A percentile compares a stretch with the other conserved stretches of the same genome.
phyloP scores from a whole-genome alignment of 2,329 filamentous ascomycete genomes.

The Madurella fahalii region DNA sequence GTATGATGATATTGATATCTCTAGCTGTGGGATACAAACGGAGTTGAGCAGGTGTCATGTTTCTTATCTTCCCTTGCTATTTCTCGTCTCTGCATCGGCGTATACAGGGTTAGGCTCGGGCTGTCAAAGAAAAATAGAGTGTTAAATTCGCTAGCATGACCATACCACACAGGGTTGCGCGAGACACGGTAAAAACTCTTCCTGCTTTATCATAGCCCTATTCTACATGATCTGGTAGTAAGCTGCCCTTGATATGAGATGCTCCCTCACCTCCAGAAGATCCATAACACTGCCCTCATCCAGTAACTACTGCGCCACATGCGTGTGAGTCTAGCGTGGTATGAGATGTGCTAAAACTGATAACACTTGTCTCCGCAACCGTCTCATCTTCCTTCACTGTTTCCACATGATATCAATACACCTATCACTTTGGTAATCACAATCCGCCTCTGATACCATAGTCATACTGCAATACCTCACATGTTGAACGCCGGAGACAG shows the following conservation, averaged over 20 bases:
- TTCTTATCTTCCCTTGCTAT: too few species aligned
- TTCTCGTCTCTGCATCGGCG: too few species aligned
- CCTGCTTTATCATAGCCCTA: constrained; percentile 19
- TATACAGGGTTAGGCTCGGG: too few species aligned
- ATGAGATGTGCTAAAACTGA: constrained; percentile 12
- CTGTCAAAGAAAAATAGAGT: neutral
- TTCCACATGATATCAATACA: neutral
- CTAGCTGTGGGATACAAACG: too few species aligned
- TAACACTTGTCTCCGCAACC: neutral
- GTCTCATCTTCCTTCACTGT: neutral
- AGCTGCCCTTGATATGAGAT: constrained; percentile 21
- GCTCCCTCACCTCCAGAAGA: constrained; percentile 1
- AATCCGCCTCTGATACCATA: neutral
- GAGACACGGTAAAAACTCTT: constrained; percentile 1
- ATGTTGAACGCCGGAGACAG: constrained; percentile 14
- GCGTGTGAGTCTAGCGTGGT: constrained; percentile 12
- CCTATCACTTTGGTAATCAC: too few species aligned
- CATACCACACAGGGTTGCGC: neutral
- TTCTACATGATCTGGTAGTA: constrained; percentile 24
- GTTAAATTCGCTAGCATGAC: neutral
- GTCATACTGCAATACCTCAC: constrained; percentile 4
- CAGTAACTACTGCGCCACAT: constrained; percentile 4
- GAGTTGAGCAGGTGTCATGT: too few species aligned
- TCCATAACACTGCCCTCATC: constrained; percentile 9
- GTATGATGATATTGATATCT: too few species aligned